phyloP scores from a whole-genome alignment of 805 yeast genomes.

The Cyberlindnera maritima region DNA sequence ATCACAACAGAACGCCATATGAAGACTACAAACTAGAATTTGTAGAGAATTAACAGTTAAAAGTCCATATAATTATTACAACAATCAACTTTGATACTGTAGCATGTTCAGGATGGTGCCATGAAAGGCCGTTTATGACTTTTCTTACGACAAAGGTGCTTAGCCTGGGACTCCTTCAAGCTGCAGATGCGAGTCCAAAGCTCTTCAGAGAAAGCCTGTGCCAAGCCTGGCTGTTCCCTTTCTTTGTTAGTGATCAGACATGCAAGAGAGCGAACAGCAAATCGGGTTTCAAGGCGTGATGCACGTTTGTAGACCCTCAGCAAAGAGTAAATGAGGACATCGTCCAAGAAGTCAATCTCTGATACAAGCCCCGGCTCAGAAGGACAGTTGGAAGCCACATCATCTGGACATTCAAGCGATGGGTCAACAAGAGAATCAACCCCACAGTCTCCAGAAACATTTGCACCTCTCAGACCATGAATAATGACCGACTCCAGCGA shows the following conservation, averaged over 20 bases:
- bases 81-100: not conserved
- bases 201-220: constrained; percentile 68
- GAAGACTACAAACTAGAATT: not conserved
- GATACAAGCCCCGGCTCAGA: not conserved
- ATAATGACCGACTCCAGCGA: constrained; percentile 6
- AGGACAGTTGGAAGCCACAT: not conserved
- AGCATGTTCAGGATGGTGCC: too few relatives aligned
- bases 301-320: constrained; percentile 52
- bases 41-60: too few relatives aligned
- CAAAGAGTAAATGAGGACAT: constrained; percentile 43
- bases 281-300: constrained; percentile 43
- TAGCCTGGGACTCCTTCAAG: constrained; percentile 11
- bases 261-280: constrained; percentile 42
- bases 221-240: constrained; percentile 55
- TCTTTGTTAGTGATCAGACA: constrained; percentile 45
- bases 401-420: not conserved
- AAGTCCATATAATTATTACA: not conserved
- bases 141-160: not conserved
- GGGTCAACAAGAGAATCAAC: not conserved
- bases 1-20: too few relatives aligned
- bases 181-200: constrained; percentile 37
- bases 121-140: too few relatives aligned
- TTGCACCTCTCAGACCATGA: not conserved
- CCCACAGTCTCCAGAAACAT: too few relatives aligned
- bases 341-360: constrained; percentile 36